Base-by-base conservation (phyloP, 2,329 filamentous ascomycete genomes). In the Exophiala sp. region DNA sequence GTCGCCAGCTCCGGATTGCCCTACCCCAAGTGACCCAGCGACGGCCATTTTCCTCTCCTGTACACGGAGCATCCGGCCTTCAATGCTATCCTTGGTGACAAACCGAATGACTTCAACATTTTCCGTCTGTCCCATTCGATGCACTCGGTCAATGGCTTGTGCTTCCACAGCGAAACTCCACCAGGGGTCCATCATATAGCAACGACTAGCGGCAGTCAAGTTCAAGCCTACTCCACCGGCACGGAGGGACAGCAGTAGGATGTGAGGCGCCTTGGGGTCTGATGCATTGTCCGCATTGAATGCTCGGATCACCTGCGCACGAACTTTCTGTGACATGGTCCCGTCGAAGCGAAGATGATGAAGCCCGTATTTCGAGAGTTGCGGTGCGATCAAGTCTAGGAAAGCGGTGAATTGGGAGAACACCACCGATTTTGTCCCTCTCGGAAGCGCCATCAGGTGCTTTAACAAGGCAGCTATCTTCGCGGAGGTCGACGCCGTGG, bases 151-250 rank as follows among this genome's bases (percentile, higher is more conserved):
- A 63, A 98, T 97, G 7, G 93, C 93, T 69, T 98, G 93, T 3
- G 90, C 88, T 69, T 98, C 93, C 10, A 97, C 84, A 0, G 93
- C 90, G 68, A 91, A 98, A 64, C 87, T 94, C 93, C 93, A 98
- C 93, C 93, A 98, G 0, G 93, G 93, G 68, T 98, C 93, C 93
- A 98, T 97, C 86, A 98, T 94, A 71, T 85, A 98, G 3, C 98
- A 94, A 46, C 87, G 76, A 57, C 84, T 88, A 4, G 93, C 93
- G 58, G 83, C 83, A 0, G 91, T 97, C 54, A 98, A 70, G 64
- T 98, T 98, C 37, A 98, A 74, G 0, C 93, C 93, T 0, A 98
- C 93, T 19, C 93, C 94, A 3, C 94, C 93, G 0, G 94, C 93
- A 16, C 88, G 79, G 48, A 98, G 73, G 60, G 85, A 91, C 44